Base-by-base conservation (phyloP, 1,139 yeast species). In the Taiozyma onychis region DNA sequence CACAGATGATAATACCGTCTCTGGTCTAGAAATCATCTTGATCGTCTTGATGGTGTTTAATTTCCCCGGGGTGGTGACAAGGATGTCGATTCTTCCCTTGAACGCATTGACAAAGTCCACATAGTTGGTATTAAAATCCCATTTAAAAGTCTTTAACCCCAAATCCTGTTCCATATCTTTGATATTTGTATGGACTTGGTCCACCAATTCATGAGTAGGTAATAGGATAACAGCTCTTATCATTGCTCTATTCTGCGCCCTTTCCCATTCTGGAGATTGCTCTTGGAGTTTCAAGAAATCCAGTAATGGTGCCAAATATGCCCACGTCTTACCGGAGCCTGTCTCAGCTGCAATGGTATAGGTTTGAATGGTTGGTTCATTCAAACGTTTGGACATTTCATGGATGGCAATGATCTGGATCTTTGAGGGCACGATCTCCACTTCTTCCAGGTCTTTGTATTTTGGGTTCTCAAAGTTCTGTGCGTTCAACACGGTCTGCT, bases 281-380 rank as follows among this genome's bases (percentile, higher is more conserved):
- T 79, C 81, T 54, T 85, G 83, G 55, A 85, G 83, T 57, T 77
- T 81, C 59, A 88, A 70, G 56, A 79, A 81, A 48, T 89, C 85
- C 47, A 91, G 59, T 41, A 91, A 57, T 0, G 96, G 90, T 0
- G 88, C 81, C 53, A 91, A 66, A 63, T 91, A 93, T 0, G 97
- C 90, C 82, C 96, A 81, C 0, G 99, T 93, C 66, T 93, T 93
- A 9, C 99, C 98, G 0, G 96, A 85, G 0, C 98, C 99, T 0
- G 99, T 93, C 65, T 93, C 98, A 3, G 97, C 97, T 2, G 97
- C 97, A 51, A 93, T 67, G 3, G 95, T 81, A 69, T 82, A 89
- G 0, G 85, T 77, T 57, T 83, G 83, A 43, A 82, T 67, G 52
- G 76, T 73, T 18, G 67, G 66, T 32, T 68, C 71, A 67, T 58